Evolutionary conservation across 2,329 filamentous ascomycete species (phyloP).

Genomic region (Diplodia corticola): DNA sequence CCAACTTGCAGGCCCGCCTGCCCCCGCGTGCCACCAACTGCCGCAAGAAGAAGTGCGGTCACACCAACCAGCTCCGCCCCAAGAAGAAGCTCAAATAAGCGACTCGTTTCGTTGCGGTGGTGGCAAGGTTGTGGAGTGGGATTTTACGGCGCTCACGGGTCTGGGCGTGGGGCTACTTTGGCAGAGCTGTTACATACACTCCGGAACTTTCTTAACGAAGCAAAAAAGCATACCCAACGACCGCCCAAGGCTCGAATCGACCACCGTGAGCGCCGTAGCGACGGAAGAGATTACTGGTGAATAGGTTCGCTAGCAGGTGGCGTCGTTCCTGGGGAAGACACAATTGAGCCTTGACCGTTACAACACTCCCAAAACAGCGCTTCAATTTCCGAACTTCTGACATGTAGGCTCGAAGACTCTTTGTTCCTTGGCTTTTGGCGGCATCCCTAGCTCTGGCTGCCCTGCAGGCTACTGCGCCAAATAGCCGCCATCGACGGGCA

Average conservation of each 20-base stretch:
- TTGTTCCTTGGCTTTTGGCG: not conserved
- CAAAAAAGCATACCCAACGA: constrained; percentile 21
- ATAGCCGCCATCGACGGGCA: constrained; percentile 49
- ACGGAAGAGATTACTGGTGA: constrained; percentile 1
- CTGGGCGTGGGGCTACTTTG: constrained; percentile 19
- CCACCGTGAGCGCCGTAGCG: constrained; percentile 9
- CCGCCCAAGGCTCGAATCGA: not conserved
- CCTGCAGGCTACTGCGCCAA: constrained; percentile 5
- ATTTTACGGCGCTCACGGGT: constrained; percentile 26
- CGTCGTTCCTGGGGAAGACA: not conserved
- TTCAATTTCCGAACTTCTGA: not conserved
- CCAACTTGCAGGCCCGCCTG: constrained; percentile 65
- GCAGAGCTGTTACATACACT: constrained; percentile 23
- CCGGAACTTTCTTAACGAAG: constrained; percentile 22
- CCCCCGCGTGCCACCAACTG: constrained; percentile 99
- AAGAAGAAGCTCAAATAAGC: constrained; percentile 99
- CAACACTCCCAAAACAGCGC: not conserved
- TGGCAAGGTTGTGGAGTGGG: constrained; percentile 25
- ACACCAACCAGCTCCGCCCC: constrained; percentile 99
- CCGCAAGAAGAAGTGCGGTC: constrained; percentile 99
- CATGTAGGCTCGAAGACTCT: not conserved
- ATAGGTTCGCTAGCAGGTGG: constrained; percentile 11
- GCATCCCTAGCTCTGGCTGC: not conserved
- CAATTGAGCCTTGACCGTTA: constrained; percentile 12
- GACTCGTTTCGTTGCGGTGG: constrained; percentile 45